Evolutionary conservation across 495 filamentous ascomycete species (phyloP).

Genomic region (Darksidea phi): DNA sequence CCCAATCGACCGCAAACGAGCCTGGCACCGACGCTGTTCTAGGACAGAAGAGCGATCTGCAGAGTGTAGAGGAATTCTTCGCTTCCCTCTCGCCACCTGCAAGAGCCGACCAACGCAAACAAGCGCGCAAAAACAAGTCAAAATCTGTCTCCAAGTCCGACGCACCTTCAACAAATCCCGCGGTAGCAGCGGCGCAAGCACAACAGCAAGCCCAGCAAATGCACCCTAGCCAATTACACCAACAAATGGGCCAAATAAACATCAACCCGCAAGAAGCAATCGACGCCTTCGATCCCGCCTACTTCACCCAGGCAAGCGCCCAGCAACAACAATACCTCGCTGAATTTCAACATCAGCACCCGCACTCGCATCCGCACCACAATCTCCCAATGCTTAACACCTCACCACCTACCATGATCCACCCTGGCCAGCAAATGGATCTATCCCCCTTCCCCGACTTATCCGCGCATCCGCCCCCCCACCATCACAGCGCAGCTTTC

Average conservation of each 20-base stretch:
- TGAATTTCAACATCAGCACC: constrained; percentile 25
- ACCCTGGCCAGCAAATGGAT: constrained; percentile 37
- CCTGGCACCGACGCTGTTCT: constrained; percentile 76
- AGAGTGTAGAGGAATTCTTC: constrained; percentile 95
- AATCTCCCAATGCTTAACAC: constrained; percentile 25
- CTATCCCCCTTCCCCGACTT: constrained; percentile 28
- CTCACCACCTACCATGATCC: constrained; percentile 29
- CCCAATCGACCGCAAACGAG: constrained; percentile 61
- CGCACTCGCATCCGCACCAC: constrained; percentile 17
- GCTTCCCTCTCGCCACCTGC: constrained; percentile 70
- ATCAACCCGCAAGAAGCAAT: constrained; percentile 28
- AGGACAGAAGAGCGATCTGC: constrained; percentile 80
- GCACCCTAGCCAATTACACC: constrained; percentile 30
- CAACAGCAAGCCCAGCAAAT: constrained; percentile 37
- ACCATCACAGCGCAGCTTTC: constrained; percentile 14
- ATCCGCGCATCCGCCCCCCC: not conserved
- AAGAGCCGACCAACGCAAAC: constrained; percentile 50
- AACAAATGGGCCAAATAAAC: constrained; percentile 30
- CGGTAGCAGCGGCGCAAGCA: constrained; percentile 1
- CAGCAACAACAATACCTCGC: constrained; percentile 18
- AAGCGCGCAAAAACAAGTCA: constrained; percentile 40
- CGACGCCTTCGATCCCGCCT: constrained; percentile 32
- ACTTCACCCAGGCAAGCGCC: constrained; percentile 19
- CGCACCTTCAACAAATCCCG: not conserved
- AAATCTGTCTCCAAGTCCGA: constrained; percentile 31